Base-by-base conservation (phyloP, 257 asterid species). In the Solanum habrochaites region DNA sequence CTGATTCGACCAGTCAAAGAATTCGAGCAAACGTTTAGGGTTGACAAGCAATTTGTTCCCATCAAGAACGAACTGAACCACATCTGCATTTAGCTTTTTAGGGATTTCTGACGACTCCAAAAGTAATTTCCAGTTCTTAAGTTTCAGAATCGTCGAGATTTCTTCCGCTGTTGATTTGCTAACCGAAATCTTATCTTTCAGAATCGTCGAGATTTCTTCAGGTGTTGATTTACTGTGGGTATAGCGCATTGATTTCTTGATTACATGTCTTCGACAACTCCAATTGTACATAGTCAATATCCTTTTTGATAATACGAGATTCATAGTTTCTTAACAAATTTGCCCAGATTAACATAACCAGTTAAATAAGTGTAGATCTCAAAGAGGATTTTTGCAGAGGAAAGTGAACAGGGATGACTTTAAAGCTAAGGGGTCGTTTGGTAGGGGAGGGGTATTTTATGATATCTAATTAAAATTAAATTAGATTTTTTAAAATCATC, bases 11-110 rank as follows among this genome's bases (percentile, higher is more conserved):
- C 98, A 96, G 82, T 88, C 49, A 88, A 93, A 95, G 94, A 96
- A 96, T 86, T 94, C 96, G 18, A 93, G 90, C 35, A 95, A 92
- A 86, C 96, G 93, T 90, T 89, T 90, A 7, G 99, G 98, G 31
- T 96, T 94, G 81, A 92, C 75, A 10, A 93, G 73, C 75, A 86
- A 75, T 73, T 91, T 92, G 91, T 90, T 88, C 73, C 86, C 89
- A 66, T 86, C 91, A 75, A 96, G 95, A 69, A 96, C 95, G 27
- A 94, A 90, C 66, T 87, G 87, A 72, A 96, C 95, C 89, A 96
- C 96, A 84, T 93, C 91, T 18, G 94, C 89, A 88, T 91, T 89
- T 74, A 96, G 87, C 70, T 87, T 90, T 42, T 80, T 88, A 12
- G 93, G 92, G 82, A 96, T 86, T 64, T 81, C 85, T 16, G 99